These are phyloP conservation scores for Candida sanyaensis DNA, from an alignment of 1,139 yeast genomes.

Conservation along the genomic window DNA sequence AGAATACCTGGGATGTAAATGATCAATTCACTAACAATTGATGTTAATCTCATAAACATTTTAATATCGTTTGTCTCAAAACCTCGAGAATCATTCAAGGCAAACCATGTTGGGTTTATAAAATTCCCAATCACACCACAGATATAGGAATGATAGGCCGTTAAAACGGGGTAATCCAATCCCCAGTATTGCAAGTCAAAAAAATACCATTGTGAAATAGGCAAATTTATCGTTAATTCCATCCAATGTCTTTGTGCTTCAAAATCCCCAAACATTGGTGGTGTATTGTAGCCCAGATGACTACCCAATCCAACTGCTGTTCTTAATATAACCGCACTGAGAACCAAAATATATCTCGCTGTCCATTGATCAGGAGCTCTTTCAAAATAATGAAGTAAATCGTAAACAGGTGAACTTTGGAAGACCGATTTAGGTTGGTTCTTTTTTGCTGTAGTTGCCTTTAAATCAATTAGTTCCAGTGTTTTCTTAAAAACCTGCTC, in stretches of 20 bases:
- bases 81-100: conserved; percentile 71
- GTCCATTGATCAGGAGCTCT: conserved; percentile 87
- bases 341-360: conserved; percentile 73
- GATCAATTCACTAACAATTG: conserved; percentile 70
- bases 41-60: conserved; percentile 82
- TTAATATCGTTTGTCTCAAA: conserved; percentile 65
- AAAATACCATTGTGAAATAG: conserved; percentile 80
- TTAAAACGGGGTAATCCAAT: conserved; percentile 93
- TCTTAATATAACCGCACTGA: conserved; percentile 74
- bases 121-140: conserved; percentile 72
- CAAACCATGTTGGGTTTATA: conserved; percentile 75
- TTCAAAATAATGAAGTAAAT: conserved; percentile 41
- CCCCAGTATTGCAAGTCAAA: conserved; percentile 95
- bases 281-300: conserved; percentile 67
- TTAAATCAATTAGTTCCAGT: neutral
- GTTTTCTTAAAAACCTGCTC: neutral
- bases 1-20: conserved; percentile 81
- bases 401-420: conserved; percentile 38
- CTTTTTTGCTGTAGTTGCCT: neutral
- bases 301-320: conserved; percentile 89
- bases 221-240: conserved; percentile 81
- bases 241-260: conserved; percentile 99
- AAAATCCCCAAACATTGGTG: conserved; percentile 91
- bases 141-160: conserved; percentile 89
- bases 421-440: conserved; percentile 21